Base-by-base conservation (phyloP, 1,139 yeast genomes). In the Yamadazyma triangularis region DNA sequence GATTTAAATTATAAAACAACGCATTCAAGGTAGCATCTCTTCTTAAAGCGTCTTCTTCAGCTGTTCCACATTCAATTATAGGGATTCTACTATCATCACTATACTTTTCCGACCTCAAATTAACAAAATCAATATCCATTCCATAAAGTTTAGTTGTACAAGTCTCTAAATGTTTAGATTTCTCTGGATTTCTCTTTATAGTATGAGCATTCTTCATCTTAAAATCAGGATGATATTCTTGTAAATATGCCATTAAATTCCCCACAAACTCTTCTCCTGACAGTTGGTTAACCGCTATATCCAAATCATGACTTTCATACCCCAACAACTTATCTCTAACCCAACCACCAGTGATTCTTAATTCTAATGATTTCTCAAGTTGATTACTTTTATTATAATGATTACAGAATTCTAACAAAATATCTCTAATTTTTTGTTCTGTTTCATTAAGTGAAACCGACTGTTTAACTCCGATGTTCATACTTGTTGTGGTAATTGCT, bases 341-440 rank as follows among this genome's bases (percentile, higher is more conserved):
- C 99, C 99, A 91, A 1, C 99, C 99, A 20, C 99, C 99, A 0
- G 97, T 89, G 45, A 91, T 84, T 40, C 99, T 59, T 13, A 89
- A 66, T 20, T 73, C 79, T 14, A 69, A 40, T 13, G 41, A 47
- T 19, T 38, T 34, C 1, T 38, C 24, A 14, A 27, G 42, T 12
- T 38, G 31, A 2, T 33, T 38, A 14, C 42, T 47, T 14, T 31
- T 25, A 11, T 67, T 65, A 39, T 68, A 64, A 33, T 55, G 45
- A 28, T 51, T 35, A 41, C 71, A 62, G 45, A 64, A 73, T 23
- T 62, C 68, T 19, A 64, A 62, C 32, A 80, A 56, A 13, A 78
- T 49, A 24, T 55, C 45, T 16, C 71, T 56, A 44, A 80, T 68
- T 35, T 65, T 60, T 22, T 48, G 44, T 48, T 80, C 87, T 0